Evolutionary conservation across 2,329 filamentous ascomycete species (phyloP).

Genomic region (Alternaria rosae): DNA sequence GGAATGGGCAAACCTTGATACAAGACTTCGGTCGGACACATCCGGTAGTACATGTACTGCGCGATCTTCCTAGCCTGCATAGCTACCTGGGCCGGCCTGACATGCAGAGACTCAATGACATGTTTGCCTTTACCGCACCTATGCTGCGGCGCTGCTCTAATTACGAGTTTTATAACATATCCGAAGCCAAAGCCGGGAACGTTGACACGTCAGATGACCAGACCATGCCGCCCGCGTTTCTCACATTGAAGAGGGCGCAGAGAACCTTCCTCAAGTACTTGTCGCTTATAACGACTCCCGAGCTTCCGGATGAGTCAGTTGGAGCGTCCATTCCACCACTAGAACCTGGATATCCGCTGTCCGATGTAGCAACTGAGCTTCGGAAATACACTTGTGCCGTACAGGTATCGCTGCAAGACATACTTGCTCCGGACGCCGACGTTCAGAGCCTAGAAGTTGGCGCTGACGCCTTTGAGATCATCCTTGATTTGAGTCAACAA

Average conservation of each 20-base stretch:
- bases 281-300: conserved; percentile 64
- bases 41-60: conserved; percentile 74
- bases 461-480: conserved; percentile 71
- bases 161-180: conserved; percentile 78
- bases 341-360: conserved; percentile 71
- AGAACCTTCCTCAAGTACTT: conserved; percentile 74
- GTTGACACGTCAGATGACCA: conserved; percentile 27
- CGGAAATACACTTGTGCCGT: conserved; percentile 73
- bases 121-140: conserved; percentile 64
- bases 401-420: conserved; percentile 65
- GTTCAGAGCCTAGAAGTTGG: conserved; percentile 72
- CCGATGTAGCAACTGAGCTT: conserved; percentile 66
- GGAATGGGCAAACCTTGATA: conserved; percentile 66
- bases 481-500: conserved; percentile 53
- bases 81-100: conserved; percentile 65
- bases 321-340: conserved; percentile 58
- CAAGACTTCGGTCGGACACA: conserved; percentile 69
- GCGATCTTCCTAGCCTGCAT: conserved; percentile 71
- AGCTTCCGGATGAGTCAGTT: conserved; percentile 46
- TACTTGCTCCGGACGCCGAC: conserved; percentile 63
- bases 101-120: conserved; percentile 62
- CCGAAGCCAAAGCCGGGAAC: conserved; percentile 56
- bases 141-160: conserved; percentile 74
- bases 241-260: conserved; percentile 73
- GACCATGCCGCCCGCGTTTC: conserved; percentile 62